Conservation (phyloP, 2,329 filamentous ascomycete species). For the Zalaria obscura region DNA sequence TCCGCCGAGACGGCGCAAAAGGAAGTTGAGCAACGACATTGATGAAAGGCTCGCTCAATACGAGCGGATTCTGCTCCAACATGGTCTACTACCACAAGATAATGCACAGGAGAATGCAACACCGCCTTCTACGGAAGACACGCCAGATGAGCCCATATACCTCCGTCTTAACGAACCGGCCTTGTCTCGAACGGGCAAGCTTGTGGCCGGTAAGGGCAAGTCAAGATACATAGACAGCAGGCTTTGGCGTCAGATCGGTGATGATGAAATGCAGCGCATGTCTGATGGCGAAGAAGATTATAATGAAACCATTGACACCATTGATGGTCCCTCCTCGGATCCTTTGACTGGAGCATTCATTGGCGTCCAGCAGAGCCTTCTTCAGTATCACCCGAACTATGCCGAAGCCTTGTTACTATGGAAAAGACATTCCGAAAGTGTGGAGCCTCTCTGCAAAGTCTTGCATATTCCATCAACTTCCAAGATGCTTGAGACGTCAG, state of each 20-base stretch:
- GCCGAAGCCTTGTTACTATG: slow-evolving; percentile 12
- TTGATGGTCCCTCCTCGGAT: slow-evolving; percentile 6
- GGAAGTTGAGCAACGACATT: slow-evolving; percentile 17
- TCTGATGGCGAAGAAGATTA: slow-evolving; percentile 14
- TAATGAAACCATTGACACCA: slow-evolving; percentile 3
- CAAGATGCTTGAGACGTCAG: slow-evolving; percentile 35
- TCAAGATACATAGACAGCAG: slow-evolving; percentile 28
- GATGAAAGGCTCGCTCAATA: slow-evolving; percentile 25
- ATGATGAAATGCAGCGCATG: slow-evolving; percentile 14
- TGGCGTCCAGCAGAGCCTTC: slow-evolving; percentile 3
- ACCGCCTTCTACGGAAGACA: background rate
- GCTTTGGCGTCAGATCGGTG: slow-evolving; percentile 14
- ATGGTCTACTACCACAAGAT: slow-evolving; percentile 17
- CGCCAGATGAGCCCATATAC: background rate
- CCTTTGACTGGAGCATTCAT: slow-evolving; percentile 15
- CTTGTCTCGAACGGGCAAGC: slow-evolving; percentile 8
- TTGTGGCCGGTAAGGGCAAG: slow-evolving; percentile 18
- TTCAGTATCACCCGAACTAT: slow-evolving; percentile 1
- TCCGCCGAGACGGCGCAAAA: slow-evolving; percentile 23
- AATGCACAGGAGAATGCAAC: background rate
- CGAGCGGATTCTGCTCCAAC: slow-evolving; percentile 22
- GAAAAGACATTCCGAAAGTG: slow-evolving; percentile 54
- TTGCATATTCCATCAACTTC: slow-evolving; percentile 45
- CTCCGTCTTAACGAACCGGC: background rate
- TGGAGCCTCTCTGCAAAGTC: slow-evolving; percentile 58